phyloP scores from a whole-genome alignment of 2,329 filamentous ascomycete genomes.

The Ceratocystis alfenasii region DNA sequence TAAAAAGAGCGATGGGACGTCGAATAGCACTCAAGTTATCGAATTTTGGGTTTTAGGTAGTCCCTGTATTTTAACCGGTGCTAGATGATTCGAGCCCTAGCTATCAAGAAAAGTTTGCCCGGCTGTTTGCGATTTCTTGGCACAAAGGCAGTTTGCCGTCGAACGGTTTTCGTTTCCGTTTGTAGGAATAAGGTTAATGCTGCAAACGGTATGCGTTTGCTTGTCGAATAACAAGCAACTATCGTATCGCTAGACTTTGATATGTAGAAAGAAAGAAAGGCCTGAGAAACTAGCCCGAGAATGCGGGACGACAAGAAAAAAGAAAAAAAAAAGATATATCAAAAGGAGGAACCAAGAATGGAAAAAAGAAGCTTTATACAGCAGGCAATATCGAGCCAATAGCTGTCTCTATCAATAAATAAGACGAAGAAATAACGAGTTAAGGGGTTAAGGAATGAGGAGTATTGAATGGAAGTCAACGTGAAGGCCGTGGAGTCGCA shows the following conservation, averaged over 20 bases:
- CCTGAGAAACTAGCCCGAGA: background rate
- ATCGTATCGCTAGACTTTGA: background rate
- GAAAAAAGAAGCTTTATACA: background rate
- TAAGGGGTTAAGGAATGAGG: conserved; percentile 15
- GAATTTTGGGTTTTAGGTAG: background rate
- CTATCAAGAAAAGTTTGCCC: background rate
- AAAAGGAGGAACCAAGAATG: background rate
- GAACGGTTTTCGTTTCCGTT: background rate
- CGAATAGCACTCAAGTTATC: background rate
- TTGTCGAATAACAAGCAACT: background rate
- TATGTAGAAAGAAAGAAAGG: background rate
- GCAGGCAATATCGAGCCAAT: background rate
- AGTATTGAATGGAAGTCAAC: background rate
- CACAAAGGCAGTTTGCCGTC: background rate
- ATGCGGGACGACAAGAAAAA: conserved; percentile 3
- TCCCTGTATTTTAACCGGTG: too few species aligned
- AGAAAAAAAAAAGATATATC: background rate
- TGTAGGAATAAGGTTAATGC: background rate
- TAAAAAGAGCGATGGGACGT: background rate
- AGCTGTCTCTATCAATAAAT: background rate
- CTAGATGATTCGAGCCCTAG: background rate
- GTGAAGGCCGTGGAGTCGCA: background rate
- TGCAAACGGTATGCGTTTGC: background rate
- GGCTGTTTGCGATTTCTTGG: background rate
- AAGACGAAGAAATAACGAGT: conserved; percentile 9